Evolutionary conservation across 345 rosid species (phyloP), one percentile per base, ranked within the genome.

Genomic region (Melaleuca quinquenervia): DNA sequence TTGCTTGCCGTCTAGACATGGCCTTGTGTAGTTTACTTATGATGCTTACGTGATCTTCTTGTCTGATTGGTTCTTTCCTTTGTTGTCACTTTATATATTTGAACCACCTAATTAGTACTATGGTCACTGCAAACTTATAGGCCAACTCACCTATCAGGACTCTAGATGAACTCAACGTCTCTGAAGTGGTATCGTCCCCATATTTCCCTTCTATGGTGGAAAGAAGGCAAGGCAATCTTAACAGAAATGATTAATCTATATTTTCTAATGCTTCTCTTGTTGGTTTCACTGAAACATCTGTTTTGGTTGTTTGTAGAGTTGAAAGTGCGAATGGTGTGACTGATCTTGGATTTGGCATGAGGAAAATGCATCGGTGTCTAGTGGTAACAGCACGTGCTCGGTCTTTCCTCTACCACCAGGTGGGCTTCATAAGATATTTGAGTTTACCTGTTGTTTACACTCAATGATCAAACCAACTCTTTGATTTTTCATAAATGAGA

Each of bases 331-430:
- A 84, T 49, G 85, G 82, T 87, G 90, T 82, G 32, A 87, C 83
- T 84, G 85, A 88, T 88, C 48, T 89, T 44, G 94, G 89, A 70
- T 95, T 95, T 85, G 97, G 99, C 52, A n/a, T 86, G 58, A 90
- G 96, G 88, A 93, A 88, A 89, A 88, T 85, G 52, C 98, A 96
- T 87, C 90, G 90, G 51, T 92, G 95, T 93, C 92, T 89, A 80
- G 93, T 93, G 44, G 88, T 97, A 84, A 96, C 93, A 86, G 95
- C 98, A 44, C 94, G 98, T 83, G 88, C 94, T 56, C 95, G 98
- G 20, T 89, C 94, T 83, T 96, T 97, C 92, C 98, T 96, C 80
- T 97, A 96, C 87, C 98, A 96, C 91, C 98, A 97, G 98, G 98
- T 97, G 87, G 82, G 86, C 36, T 51, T 36, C 44, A 12, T 82